Conservation (phyloP, 495 filamentous ascomycete genomes). For the Collariella sp. region DNA sequence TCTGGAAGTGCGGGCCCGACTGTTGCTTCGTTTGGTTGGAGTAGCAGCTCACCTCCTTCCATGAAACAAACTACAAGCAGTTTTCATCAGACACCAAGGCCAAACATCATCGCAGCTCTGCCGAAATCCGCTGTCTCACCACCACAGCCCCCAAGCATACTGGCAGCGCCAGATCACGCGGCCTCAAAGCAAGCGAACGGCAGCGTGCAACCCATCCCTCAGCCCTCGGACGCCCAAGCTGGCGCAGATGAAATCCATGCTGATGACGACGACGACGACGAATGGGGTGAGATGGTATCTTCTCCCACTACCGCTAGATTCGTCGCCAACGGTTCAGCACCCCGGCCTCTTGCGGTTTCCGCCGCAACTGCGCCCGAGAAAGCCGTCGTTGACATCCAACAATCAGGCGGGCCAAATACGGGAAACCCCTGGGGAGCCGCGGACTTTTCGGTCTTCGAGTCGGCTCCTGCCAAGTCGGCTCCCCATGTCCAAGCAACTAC, state of each 20-base stretch:
- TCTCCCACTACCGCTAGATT: conserved; percentile 31
- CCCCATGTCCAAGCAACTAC: not conserved
- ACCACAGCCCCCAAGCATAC: not conserved
- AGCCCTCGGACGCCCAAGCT: not conserved
- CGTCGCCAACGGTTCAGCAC: not conserved
- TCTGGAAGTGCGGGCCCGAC: conserved; percentile 14
- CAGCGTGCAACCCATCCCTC: not conserved
- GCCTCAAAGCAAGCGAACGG: not conserved
- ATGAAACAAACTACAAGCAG: not conserved
- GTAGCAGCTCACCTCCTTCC: conserved; percentile 13
- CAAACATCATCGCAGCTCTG: not conserved
- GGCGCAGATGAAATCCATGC: not conserved
- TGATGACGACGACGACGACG: conserved; percentile 38
- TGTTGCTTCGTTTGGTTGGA: conserved; percentile 34
- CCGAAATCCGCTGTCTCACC: not conserved
- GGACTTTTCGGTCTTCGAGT: conserved; percentile 34
- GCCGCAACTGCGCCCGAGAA: not conserved
- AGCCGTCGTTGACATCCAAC: not conserved
- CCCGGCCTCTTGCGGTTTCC: conserved; percentile 1
- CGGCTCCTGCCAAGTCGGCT: conserved; percentile 5
- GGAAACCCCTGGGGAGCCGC: conserved; percentile 29
- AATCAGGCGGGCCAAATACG: not conserved
- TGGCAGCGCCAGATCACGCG: not conserved
- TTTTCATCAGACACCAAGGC: not conserved
- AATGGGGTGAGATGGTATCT: conserved; percentile 50